These are phyloP conservation scores for Alternaria sp. DNA, from an alignment of 2,329 filamentous ascomycete species.

Conservation along the genomic window DNA sequence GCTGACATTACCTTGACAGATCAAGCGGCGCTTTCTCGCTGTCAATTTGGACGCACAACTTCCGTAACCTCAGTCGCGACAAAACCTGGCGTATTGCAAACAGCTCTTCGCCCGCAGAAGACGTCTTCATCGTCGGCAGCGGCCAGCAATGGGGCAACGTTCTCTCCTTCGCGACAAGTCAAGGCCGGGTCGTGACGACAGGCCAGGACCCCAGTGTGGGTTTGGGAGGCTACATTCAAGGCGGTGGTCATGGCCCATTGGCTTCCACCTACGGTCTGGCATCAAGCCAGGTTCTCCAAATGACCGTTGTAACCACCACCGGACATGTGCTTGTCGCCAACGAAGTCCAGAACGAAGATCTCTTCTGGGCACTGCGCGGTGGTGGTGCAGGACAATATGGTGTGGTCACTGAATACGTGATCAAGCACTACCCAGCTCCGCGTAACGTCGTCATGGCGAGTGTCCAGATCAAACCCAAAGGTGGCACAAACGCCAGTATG, in stretches of 20 bases:
- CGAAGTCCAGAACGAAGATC: constrained; percentile 12
- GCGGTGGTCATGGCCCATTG: constrained; percentile 61
- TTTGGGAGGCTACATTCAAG: constrained; percentile 47
- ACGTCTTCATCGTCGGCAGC: not conserved
- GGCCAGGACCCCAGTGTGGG: constrained; percentile 51
- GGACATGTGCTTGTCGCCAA: constrained; percentile 19
- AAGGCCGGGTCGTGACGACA: not conserved
- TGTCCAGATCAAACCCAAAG: constrained; percentile 1
- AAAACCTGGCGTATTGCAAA: not conserved
- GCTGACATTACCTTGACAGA: not conserved
- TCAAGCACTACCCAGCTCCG: constrained; percentile 16
- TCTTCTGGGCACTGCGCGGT: constrained; percentile 24
- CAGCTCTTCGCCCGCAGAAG: not conserved
- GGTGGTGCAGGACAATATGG: constrained; percentile 23
- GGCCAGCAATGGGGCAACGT: not conserved
- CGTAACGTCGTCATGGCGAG: constrained; percentile 8
- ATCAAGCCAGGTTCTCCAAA: constrained; percentile 18
- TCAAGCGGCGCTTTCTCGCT: not conserved
- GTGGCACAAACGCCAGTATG: not conserved
- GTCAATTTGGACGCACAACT: not conserved
- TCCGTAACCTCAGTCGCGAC: not conserved
- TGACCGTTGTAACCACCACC: constrained; percentile 12
- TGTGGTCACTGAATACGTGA: constrained; percentile 5
- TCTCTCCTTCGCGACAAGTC: not conserved
- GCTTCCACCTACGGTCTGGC: constrained; percentile 48